Base-by-base conservation (phyloP, 2,329 filamentous ascomycete genomes). In the Sporothrix sp. region DNA sequence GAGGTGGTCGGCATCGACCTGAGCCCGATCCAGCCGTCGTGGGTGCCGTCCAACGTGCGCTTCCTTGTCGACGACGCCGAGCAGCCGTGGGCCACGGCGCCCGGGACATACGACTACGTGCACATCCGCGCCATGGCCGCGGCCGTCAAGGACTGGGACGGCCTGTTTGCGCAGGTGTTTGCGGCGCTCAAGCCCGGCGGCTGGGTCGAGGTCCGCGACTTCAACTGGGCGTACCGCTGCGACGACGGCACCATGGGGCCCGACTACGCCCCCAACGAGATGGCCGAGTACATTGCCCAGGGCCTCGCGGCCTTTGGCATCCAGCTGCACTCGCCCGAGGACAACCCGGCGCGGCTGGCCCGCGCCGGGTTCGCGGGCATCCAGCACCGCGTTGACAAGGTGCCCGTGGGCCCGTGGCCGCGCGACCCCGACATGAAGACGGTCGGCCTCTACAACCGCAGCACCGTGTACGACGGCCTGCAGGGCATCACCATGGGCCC, bases 81-180 rank as follows among this genome's bases (percentile, higher is more conserved):
- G 59, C 70, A 69, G 47, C 60, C 61, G 75, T 73, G 72, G n/a
- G 69, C 74, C 50, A 69, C 74, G 50, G 75, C 73, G 42, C 62
- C 68, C 6, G 66, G 72, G 49, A 38, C 43, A 11, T 81, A 78
- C 54, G 78, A 82, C 58, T 79, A 77, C 54, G 71, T 81, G 11
- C 79, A 82, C 60, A 70, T 74, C 16, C 69, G 79, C 3, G 72
- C 76, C 51, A 74, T 75, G 1, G 72, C 75, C 13, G 71, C 71
- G 62, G 70, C 71, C 2, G 69, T 82, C 42, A 72, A 68, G 43
- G 68, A 81, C 59, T 64, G 66, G 46, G 65, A 65, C 2, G 58
- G 58, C 11, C 60, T 72, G 14, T 57, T 62, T n/a, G 70, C 64
- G 48, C 49, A 52, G 9, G 51, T 50, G 2, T 54, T 37, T 18